Base-by-base conservation (phyloP, 179 eudicot species). In the Spinacia oleracea region DNA sequence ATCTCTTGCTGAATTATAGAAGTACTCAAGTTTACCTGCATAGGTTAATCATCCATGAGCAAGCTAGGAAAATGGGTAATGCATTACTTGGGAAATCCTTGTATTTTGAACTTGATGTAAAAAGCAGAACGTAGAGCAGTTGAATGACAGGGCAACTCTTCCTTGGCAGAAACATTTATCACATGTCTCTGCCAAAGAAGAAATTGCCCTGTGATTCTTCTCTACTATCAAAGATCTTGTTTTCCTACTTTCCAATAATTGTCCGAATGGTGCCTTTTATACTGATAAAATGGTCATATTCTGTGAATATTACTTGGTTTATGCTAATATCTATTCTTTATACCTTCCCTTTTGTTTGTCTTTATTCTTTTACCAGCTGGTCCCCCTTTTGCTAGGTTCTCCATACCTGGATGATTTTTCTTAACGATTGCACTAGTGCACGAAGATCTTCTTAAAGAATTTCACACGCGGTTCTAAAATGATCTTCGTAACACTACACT, bases 271-370 rank as follows among this genome's bases (percentile, higher is more conserved):
- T 63, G 18, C n/a, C 68, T 63, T 53, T 31, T 32, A 63, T 5
- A 63, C 0, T n/a, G 11, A 63, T 25, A 31, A 14, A 63, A 4
- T 23, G 38, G 21, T 63, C 40, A 29, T 63, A 63, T 63, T 63
- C 20, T 63, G 68, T 29, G 68, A 63, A 32, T 32, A 63, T 63
- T 31, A 8, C 40, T 31, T 63, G 68, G 68, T 63, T 63, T 63
- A 63, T 63, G 35, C 68, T 63, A 63, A 3, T 40, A 29, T 29
- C 8, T 18, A 31, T 64, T 15, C 68, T 32, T 34, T 31, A 16
- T 32, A 64, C 68, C 68, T 32, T 64, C 9, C 2, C 21, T 34
- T 31, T 29, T 3, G n/a, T 11, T 64, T 29, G 10, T 34, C 40
- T 63, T 63, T 63, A 63, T 38, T 60, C 65, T 1, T 15, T 48